Percentiles rank a stretch among this genome's conserved stretches.
phyloP scores from a whole-genome alignment of 768 basidiomycete genomes.

The Cystobasidium onofrii region DNA sequence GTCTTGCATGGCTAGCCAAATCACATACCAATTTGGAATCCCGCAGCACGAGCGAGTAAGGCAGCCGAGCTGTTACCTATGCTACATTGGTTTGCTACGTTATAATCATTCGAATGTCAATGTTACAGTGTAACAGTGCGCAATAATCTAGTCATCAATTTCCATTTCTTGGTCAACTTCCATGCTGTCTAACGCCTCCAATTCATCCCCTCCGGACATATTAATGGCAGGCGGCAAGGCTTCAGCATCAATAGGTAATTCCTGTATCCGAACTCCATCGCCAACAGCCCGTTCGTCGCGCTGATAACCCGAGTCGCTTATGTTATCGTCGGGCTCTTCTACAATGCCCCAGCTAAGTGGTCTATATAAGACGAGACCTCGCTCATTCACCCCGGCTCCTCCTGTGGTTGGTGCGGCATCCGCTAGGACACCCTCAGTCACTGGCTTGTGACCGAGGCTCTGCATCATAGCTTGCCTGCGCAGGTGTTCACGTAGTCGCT shows the following conservation, averaged over 20 bases:
- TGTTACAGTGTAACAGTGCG: too few species aligned
- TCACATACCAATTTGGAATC: too few species aligned
- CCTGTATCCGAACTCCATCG: not conserved
- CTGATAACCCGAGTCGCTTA: not conserved
- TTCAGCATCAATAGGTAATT: not conserved
- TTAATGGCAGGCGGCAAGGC: too few species aligned
- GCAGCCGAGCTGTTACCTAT: too few species aligned
- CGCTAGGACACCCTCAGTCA: not conserved
- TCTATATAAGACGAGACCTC: slow-evolving; percentile 20
- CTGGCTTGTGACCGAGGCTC: not conserved
- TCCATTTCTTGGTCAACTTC: not conserved
- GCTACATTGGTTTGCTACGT: too few species aligned
- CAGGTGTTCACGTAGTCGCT: slow-evolving; percentile 5
- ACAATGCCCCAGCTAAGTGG: slow-evolving; percentile 5
- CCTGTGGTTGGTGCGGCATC: not conserved
- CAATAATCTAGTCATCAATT: not conserved
- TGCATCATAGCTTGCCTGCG: not conserved
- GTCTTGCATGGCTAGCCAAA: too few species aligned
- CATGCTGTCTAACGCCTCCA: not conserved
- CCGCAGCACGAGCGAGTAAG: too few species aligned
- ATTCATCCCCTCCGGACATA: too few species aligned
- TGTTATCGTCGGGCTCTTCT: slow-evolving; percentile 5
- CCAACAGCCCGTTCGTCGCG: not conserved
- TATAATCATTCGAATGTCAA: too few species aligned
- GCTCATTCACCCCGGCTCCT: slow-evolving; percentile 16